Evolutionary conservation across 345 rosid genomes (phyloP).

Genomic region (Hypericum androsaemum): DNA sequence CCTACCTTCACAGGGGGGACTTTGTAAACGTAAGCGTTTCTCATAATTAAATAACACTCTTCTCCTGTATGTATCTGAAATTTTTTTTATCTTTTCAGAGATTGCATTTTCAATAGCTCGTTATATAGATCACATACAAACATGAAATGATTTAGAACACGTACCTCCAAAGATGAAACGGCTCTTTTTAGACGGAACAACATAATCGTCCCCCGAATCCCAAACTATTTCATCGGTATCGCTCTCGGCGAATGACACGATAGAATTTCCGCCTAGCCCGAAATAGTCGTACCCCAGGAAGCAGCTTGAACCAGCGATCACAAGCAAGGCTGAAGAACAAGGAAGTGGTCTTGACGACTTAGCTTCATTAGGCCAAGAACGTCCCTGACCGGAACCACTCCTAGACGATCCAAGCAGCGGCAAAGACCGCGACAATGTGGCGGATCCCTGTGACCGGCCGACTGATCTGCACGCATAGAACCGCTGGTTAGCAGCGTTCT

Average conservation of each 20-base stretch:
- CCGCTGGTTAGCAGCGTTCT: no score
- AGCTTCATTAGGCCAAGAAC: slow-evolving; percentile 4
- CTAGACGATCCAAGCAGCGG: background rate
- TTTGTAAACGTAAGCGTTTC: slow-evolving; percentile 18
- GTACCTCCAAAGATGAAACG: slow-evolving; percentile 4
- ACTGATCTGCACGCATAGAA: no score
- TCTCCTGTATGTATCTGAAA: slow-evolving; percentile 19
- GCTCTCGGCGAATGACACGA: slow-evolving; percentile 25
- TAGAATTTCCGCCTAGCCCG: slow-evolving; percentile 1
- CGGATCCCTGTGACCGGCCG: slow-evolving; percentile 4
- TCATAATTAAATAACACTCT: slow-evolving; percentile 24
- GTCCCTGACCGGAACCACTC: slow-evolving; percentile 7
- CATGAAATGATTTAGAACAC: no score
- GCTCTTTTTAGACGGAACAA: slow-evolving; percentile 15
- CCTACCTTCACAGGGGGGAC: slow-evolving; percentile 21
- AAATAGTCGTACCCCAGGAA: slow-evolving; percentile 20
- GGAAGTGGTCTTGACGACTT: slow-evolving; percentile 17
- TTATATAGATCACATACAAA: background rate
- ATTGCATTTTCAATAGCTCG: background rate
- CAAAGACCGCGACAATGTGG: slow-evolving; percentile 6
- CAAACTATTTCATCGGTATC: slow-evolving; percentile 1
- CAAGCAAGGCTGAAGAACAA: slow-evolving; percentile 10
- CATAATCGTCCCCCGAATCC: slow-evolving; percentile 6
- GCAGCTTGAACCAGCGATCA: slow-evolving; percentile 28
- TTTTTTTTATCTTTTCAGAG: background rate